A percentile compares a stretch with the other conserved stretches of the same genome.
phyloP scores from a whole-genome alignment of 140 eudicot genomes.

The Cichorium intybus region DNA sequence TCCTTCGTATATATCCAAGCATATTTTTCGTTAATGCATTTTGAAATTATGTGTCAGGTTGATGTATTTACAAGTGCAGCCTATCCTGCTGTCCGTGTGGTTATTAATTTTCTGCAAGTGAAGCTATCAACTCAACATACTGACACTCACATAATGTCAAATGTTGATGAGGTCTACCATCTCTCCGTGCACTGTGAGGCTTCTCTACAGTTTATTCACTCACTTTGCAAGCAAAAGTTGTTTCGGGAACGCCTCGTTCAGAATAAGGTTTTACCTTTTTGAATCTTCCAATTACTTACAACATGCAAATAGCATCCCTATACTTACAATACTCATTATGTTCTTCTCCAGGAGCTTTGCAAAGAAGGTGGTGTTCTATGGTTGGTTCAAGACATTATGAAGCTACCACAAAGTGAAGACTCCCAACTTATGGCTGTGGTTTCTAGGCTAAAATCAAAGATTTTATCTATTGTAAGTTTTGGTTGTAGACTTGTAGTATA shows the following conservation, averaged over 20 bases:
- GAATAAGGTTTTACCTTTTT: constrained; percentile 49
- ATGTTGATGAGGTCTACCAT: constrained; percentile 33
- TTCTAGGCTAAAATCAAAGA: constrained; percentile 65
- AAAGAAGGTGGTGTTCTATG: constrained; percentile 62
- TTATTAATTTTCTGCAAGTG: constrained; percentile 51
- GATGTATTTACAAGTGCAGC: constrained; percentile 53
- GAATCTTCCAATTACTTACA: neutral
- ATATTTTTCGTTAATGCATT: too few relatives aligned
- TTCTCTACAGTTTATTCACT: constrained; percentile 70
- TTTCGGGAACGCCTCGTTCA: constrained; percentile 55
- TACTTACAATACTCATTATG: neutral
- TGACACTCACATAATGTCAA: constrained; percentile 19
- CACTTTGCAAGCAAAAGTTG: constrained; percentile 49
- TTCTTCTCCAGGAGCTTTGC: constrained; percentile 53
- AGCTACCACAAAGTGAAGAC: constrained; percentile 26
- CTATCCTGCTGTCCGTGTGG: constrained; percentile 48
- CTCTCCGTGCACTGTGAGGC: constrained; percentile 70
- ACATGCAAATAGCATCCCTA: neutral
- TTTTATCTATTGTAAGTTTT: constrained; percentile 64
- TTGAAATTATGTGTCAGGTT: constrained; percentile 44
- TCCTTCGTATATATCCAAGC: too few relatives aligned
- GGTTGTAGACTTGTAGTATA: neutral
- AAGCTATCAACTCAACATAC: constrained; percentile 37
- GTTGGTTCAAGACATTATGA: constrained; percentile 49
- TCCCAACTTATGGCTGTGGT: constrained; percentile 40